Base-by-base conservation (phyloP, 2,329 filamentous ascomycete species). In the Fusarium scirpi region DNA sequence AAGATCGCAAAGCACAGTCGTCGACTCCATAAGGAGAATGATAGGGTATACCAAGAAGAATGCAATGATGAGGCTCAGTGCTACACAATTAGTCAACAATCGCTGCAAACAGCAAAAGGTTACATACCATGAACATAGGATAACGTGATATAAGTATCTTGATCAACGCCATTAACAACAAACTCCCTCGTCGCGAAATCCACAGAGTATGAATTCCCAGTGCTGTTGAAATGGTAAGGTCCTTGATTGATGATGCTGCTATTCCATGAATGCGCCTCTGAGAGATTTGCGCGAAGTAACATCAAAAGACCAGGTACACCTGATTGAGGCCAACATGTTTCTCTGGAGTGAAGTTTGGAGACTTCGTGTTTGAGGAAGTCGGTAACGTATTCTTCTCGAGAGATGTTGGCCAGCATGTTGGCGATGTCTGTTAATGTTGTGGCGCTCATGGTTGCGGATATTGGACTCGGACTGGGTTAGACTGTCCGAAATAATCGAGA, bases 291-390 rank as follows among this genome's bases (percentile, higher is more conserved):
- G 16, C 43, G 49, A 0, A 64, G 6, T 2, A 47, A 2, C 6
- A 24, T 32, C 15, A 58, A 5, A 6, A 64, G 59, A 11, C 61
- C 61, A 1, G 43, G 10, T 4, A 64, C 61, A 2, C 61, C 61
- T 9, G 61, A 64, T 6, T 64, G 43, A 9, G 54, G 59, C 61
- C 61, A 64, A 5, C 61, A 64, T 2, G 49, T 64, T 4, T 58
- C 61, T 27, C 61, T 27, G 0, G 59, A 44, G 4, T 64, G 12
- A n/a, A 64, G 61, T 9, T 40, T 64, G 1, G 49, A 49, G 0
- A 64, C 40, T n/a, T 63, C 34, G 16, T 58, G 59, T 25, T 57
- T 47, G 30, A 64, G 34, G 7, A 64, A 64, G 18, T 64, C 43
- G 4, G 16, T 18, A 13, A 64, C 38, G 24, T 64, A 64, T 38